Conservation (phyloP, 768 basidiomycete species). For the Agaricus sinodeliciosus region DNA sequence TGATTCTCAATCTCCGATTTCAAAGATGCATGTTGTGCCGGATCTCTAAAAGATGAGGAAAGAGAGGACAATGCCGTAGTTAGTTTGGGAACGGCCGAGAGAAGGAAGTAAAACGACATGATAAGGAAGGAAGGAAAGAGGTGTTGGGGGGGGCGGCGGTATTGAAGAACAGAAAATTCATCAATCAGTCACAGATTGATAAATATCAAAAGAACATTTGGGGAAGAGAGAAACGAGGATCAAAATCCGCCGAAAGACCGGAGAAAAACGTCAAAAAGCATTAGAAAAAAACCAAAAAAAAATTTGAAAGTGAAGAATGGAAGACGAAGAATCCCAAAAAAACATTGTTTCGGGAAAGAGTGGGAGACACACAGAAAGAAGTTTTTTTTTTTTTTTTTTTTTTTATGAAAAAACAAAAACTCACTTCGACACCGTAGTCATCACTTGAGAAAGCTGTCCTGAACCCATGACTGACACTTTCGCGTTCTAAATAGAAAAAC, state of each 20-base stretch:
- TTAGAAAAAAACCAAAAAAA: neutral
- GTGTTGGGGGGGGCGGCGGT: too few relatives aligned
- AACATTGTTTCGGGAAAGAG: too few relatives aligned
- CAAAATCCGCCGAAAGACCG: neutral
- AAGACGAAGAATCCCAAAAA: too few relatives aligned
- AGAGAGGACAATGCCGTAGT: neutral
- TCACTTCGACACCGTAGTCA: conserved; percentile 83
- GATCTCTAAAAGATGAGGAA: conserved; percentile 48
- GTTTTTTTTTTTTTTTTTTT: too few relatives aligned
- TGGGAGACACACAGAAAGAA: too few relatives aligned
- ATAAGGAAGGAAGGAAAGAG: too few relatives aligned
- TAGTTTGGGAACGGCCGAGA: neutral
- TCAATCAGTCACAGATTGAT: neutral
- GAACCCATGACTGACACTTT: conserved; percentile 96
- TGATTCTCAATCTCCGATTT: conserved; percentile 84
- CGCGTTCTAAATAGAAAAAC: conserved; percentile 52
- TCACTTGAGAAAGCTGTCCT: conserved; percentile 87
- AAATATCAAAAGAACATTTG: too few relatives aligned
- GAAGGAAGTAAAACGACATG: neutral
- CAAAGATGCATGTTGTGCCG: conserved; percentile 65
- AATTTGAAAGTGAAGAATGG: too few relatives aligned
- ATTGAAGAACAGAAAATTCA: neutral
- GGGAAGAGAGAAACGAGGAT: too few relatives aligned
- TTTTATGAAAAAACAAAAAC: too few relatives aligned
- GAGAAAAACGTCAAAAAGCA: neutral